These are phyloP conservation scores for Papiliotrema nemorosa DNA, from an alignment of 1,284 basidiomycete species.

Conservation along the genomic window DNA sequence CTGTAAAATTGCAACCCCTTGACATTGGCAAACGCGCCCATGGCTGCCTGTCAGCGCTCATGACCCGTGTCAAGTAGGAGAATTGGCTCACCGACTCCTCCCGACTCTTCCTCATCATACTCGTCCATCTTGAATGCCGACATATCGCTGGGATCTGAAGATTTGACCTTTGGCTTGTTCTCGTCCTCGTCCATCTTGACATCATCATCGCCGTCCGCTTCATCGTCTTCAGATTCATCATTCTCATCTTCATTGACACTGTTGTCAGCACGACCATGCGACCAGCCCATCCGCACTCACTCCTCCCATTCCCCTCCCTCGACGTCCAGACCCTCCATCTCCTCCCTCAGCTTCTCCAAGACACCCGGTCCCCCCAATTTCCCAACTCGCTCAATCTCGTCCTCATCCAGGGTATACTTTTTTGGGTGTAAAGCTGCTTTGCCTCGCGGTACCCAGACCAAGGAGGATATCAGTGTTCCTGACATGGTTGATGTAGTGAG, in stretches of 20 bases:
- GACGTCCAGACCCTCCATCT: conserved; percentile 56
- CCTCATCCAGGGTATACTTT: conserved; percentile 88
- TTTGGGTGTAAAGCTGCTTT: conserved; percentile 69
- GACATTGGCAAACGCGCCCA: conserved; percentile 92
- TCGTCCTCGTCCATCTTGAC: conserved; percentile 56
- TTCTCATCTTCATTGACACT: conserved; percentile 21
- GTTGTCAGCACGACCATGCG: conserved; percentile 5
- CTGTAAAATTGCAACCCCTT: conserved; percentile 91
- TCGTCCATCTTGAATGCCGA: conserved; percentile 87
- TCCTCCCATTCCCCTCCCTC: not conserved
- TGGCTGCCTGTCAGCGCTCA: conserved; percentile 51
- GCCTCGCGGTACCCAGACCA: conserved; percentile 77
- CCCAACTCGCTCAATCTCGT: conserved; percentile 85
- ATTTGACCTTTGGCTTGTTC: conserved; percentile 17
- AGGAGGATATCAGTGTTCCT: conserved; percentile 54
- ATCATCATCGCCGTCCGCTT: conserved; percentile 43
- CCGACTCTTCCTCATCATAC: conserved; percentile 80
- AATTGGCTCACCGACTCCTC: conserved; percentile 55
- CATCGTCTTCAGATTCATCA: conserved; percentile 33
- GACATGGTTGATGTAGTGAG: conserved; percentile 35
- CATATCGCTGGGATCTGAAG: conserved; percentile 68
- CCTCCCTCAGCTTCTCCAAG: conserved; percentile 74
- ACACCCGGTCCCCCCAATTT: conserved; percentile 78
- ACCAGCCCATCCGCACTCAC: not conserved
- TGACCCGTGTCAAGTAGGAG: not conserved